phyloP scores from a whole-genome alignment of 2,329 filamentous ascomycete species.

The Diaporthe capsici region DNA sequence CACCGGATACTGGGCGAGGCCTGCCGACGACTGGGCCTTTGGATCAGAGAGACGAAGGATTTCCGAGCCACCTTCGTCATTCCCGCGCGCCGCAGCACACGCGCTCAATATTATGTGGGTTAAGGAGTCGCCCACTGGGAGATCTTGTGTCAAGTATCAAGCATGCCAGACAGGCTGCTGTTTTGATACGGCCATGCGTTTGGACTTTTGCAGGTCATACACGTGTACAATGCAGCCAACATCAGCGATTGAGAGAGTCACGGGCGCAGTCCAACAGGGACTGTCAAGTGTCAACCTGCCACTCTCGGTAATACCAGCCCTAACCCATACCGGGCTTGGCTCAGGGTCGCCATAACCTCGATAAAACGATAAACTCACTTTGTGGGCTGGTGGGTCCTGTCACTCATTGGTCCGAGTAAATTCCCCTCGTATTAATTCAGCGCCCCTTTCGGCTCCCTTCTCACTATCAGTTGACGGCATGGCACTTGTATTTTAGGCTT shows the following conservation, averaged over 20 bases:
- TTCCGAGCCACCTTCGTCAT: neutral
- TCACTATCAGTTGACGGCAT: neutral
- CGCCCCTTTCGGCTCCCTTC: neutral
- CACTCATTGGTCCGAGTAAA: neutral
- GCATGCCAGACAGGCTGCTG: neutral
- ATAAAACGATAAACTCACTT: neutral
- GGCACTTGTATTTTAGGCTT: neutral
- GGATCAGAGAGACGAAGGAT: no score
- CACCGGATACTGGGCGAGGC: neutral
- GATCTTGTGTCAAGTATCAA: neutral
- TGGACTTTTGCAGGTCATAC: neutral
- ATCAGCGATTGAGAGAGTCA: conserved; percentile 28
- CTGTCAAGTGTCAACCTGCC: neutral
- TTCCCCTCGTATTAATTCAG: neutral
- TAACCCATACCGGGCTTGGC: neutral
- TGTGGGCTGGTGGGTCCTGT: neutral
- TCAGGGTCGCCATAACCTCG: neutral
- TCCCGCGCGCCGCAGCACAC: neutral
- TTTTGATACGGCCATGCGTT: neutral
- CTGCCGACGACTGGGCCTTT: neutral
- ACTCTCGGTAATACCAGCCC: conserved; percentile 4
- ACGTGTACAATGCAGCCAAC: neutral
- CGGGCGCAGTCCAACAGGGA: neutral
- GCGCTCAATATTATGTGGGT: neutral
- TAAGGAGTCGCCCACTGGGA: neutral